Base-by-base conservation (phyloP, 306 rosid species). In the Boehmeria nivea region DNA sequence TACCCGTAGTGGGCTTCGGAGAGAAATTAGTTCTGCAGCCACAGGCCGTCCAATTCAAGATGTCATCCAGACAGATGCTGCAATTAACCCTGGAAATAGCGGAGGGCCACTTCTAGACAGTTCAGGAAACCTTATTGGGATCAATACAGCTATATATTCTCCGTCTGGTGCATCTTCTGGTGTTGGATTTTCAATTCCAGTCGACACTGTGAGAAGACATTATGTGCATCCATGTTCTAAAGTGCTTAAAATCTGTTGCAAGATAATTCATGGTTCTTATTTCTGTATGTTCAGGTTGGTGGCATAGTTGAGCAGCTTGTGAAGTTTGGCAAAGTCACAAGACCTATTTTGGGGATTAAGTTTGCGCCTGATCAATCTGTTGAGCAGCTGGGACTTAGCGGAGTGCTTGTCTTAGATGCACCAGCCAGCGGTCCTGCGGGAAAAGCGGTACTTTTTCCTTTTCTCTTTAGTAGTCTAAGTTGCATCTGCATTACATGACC, bases 301-400 rank as follows among this genome's bases (percentile, higher is more conserved):
- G 99, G 99, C 26, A 93, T 93, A 79, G 99, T 93, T 69, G 99
- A 93, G 34, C 99, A 93, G 67, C 68, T 93, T 71, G 99, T 93
- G 63, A 83, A 11, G 68, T 93, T 81, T 60, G 99, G 99, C 56
- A 93, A 87, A 86, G 99, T 93, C 65, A 93, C 96, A 26, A 83
- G 99, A 85, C 99, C 99, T 40, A 79, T 93, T 65, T 75, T 93
- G 73, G 99, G 99, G 56, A 87, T 93, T 54, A 93, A 93, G 75
- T 93, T 93, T 75, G 99, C 99, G 22, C 99, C 99, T 2, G 99
- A 93, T 83, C 99, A 93, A 51, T 93, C 99, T 49, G 99, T 93
- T 39, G 96, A 93, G 72, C 96, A 87, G 78, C 56, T 87, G 46
- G 99, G 99, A 4, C 86, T 93, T 47, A 81, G 96, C 57, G 99